phyloP scores from a whole-genome alignment of 2,329 filamentous ascomycete species.

The Pseudogymnoascus sp. region DNA sequence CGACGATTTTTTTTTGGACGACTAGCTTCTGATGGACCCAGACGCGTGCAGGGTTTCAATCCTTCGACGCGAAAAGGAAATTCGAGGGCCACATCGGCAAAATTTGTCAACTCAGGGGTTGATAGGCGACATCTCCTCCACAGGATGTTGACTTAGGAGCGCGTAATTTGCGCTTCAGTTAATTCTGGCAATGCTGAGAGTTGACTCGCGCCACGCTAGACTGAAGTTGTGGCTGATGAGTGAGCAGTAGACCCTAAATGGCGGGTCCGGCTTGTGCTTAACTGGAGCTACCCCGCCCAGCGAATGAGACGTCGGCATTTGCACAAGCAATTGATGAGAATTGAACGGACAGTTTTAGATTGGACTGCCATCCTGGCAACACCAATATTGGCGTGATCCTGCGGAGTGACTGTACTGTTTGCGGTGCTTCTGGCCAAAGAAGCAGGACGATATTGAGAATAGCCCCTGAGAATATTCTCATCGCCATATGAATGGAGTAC shows the following conservation, averaged over 20 bases:
- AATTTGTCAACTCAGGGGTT: background rate
- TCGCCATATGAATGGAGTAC: background rate
- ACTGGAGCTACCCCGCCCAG: background rate
- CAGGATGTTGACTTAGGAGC: background rate
- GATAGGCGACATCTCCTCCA: background rate
- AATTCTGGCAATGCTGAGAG: background rate
- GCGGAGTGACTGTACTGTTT: background rate
- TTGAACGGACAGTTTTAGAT: background rate
- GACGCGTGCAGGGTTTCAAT: background rate
- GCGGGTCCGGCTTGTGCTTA: background rate
- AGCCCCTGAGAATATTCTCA: background rate
- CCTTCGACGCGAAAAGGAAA: slow-evolving; percentile 4
- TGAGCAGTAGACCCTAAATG: slow-evolving; percentile 8
- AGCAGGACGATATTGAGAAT: background rate
- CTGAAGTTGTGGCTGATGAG: slow-evolving; percentile 2
- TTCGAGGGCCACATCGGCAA: background rate
- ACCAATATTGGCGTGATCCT: background rate
- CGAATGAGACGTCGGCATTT: background rate
- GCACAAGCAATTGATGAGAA: background rate
- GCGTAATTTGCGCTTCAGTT: background rate
- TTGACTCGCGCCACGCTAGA: background rate
- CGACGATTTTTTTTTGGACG: background rate
- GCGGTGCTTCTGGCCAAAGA: background rate
- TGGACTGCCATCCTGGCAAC: background rate
- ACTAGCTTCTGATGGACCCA: background rate